Base-by-base conservation (phyloP, 306 rosid genomes). In the Boehmeria nivea region DNA sequence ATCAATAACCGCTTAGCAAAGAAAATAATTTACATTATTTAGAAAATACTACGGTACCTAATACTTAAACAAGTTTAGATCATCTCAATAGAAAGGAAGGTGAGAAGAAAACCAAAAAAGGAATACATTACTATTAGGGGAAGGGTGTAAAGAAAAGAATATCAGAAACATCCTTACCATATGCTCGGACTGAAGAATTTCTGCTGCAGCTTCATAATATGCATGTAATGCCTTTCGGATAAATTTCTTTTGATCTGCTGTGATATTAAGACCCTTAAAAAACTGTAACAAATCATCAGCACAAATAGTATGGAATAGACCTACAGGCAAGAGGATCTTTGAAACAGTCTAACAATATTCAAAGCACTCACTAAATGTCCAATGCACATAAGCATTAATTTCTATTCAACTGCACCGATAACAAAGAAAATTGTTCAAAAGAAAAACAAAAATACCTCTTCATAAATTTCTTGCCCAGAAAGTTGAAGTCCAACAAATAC, bases 101-200 rank as follows among this genome's bases (percentile, higher is more conserved):
- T 12, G 9, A 6, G 13, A 39, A 39, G 50, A 26, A 42, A 36
- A 18, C 23, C 25, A 27, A 23, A 25, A n/a, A 26, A 2, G 17
- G 12, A 6, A 26, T 12, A 39, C 2, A 57, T 40, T n/a, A 3
- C n/a, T n/a, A 40, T 14, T 4, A 33, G 38, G 64, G 47, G 23
- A 62, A 13, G 60, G 62, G 28, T 28, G 21, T 4, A 19, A 40
- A 47, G 44, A 64, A 39, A 57, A 43, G 48, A 18, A 9, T 48
- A 27, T 56, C 3, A 37, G 65, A 12, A 53, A 47, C 70, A 68
- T 61, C 49, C 95, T 83, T 75, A 93, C 99, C 54, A 81, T 65
- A 81, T 93, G 99, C 79, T 93, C 99, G 46, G 99, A 78, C 76
- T 80, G 96, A 76, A 93, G 95, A 54, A 93, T 79, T 62, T 85